These are phyloP conservation scores for Lipomyces lipofer DNA, from an alignment of 805 yeast genomes.

Conservation along the genomic window DNA sequence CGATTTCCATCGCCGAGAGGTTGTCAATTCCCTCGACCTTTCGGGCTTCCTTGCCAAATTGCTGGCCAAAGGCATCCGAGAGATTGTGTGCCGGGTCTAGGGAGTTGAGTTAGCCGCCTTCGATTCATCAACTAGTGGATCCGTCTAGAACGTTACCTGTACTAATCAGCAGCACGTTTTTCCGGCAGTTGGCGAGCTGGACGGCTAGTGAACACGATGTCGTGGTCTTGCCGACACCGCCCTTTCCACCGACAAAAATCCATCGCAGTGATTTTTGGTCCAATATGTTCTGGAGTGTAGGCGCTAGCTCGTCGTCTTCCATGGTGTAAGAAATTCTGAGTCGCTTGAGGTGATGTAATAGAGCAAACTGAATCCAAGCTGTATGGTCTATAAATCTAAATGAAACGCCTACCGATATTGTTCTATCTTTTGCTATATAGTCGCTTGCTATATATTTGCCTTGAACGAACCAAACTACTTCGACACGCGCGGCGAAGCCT, in stretches of 20 bases:
- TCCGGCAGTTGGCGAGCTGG: constrained; percentile 83
- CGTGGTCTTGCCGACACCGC: constrained; percentile 99
- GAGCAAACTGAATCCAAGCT: too few species aligned
- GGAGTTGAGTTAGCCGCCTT: constrained; percentile 43
- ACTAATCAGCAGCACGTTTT: constrained; percentile 74
- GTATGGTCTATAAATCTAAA: too few species aligned
- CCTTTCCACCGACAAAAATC: constrained; percentile 99
- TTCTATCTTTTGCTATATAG: too few species aligned
- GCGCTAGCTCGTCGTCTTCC: constrained; percentile 38
- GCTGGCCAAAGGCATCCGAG: constrained; percentile 97
- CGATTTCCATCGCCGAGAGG: constrained; percentile 97
- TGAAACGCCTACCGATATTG: too few species aligned
- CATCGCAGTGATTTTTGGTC: constrained; percentile 67
- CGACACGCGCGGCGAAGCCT: too few species aligned
- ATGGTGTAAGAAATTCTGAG: too few species aligned
- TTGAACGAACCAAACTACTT: too few species aligned
- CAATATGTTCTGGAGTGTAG: constrained; percentile 45
- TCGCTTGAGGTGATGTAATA: too few species aligned
- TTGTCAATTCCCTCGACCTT: constrained; percentile 85
- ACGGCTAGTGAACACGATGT: constrained; percentile 94
- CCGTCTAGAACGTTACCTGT: constrained; percentile 10
- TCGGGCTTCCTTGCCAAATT: constrained; percentile 95
- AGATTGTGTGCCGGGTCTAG: constrained; percentile 99
- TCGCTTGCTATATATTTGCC: too few species aligned
- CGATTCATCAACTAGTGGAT: background rate